Evolutionary conservation across 306 rosid species (phyloP).

Genomic region (Vigna unguiculata): DNA sequence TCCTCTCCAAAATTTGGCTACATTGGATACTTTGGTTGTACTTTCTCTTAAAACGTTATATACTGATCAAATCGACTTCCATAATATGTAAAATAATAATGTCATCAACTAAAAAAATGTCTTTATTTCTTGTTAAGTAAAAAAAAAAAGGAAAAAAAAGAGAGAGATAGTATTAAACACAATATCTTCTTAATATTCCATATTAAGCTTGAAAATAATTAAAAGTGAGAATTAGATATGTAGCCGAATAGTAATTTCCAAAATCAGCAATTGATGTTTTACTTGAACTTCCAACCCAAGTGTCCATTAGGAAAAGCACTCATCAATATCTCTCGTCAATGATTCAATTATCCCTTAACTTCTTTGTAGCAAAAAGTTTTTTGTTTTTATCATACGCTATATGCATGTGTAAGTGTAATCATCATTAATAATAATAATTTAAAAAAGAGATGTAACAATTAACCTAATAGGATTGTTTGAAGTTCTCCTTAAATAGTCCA

Average conservation of each 20-base stretch:
- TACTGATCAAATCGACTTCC: no score
- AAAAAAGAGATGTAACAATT: neutral
- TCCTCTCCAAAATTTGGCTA: no score
- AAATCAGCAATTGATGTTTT: neutral
- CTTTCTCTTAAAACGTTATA: no score
- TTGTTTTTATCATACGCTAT: neutral
- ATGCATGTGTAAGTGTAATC: neutral
- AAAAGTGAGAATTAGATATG: neutral
- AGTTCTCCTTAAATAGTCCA: neutral
- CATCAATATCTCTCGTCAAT: neutral
- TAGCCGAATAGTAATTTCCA: neutral
- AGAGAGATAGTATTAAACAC: neutral
- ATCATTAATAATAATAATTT: conserved; percentile 2
- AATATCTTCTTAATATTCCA: no score
- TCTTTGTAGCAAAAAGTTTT: neutral
- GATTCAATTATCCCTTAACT: conserved; percentile 15
- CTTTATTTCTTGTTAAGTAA: neutral
- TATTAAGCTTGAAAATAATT: neutral
- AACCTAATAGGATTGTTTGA: neutral
- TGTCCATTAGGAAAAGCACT: neutral
- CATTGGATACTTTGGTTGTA: no score
- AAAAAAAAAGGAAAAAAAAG: neutral
- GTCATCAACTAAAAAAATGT: no score
- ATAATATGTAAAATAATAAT: no score
- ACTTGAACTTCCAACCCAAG: neutral